A percentile compares a stretch with the other conserved stretches of the same genome.
phyloP scores from a whole-genome alignment of 768 basidiomycete species.

The Suillus subaureus region DNA sequence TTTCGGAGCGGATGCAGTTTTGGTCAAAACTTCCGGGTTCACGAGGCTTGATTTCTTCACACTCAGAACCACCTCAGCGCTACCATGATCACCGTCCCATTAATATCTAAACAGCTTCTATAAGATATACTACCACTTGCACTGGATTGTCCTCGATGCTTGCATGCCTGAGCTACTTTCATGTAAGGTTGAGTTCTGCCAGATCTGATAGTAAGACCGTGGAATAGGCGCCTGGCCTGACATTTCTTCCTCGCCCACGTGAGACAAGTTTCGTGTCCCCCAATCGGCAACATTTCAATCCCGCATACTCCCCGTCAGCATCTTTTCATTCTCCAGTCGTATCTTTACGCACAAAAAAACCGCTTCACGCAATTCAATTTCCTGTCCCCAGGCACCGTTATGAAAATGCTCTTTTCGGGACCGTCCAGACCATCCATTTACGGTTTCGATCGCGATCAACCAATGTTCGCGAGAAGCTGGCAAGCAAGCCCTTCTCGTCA shows the following conservation, averaged over 20 bases:
- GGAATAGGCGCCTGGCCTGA: slow-evolving; percentile 13
- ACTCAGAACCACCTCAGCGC: slow-evolving; percentile 4
- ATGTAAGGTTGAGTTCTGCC: slow-evolving; percentile 20
- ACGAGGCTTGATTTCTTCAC: not conserved
- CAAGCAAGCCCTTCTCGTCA: slow-evolving; percentile 22
- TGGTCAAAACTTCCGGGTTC: not conserved
- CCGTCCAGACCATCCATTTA: slow-evolving; percentile 32
- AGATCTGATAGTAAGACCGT: slow-evolving; percentile 4
- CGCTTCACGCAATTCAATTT: slow-evolving; percentile 17
- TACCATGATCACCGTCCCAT: not conserved
- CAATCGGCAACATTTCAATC: not conserved
- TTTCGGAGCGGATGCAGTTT: slow-evolving; percentile 9
- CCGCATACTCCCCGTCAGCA: not conserved
- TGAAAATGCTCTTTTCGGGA: slow-evolving; percentile 31
- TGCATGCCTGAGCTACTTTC: slow-evolving; percentile 2
- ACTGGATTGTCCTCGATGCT: slow-evolving; percentile 8
- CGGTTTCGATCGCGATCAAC: slow-evolving; percentile 27
- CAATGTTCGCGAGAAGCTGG: slow-evolving; percentile 3
- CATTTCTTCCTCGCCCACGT: slow-evolving; percentile 28
- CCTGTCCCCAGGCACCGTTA: slow-evolving; percentile 28
- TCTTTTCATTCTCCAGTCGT: slow-evolving; percentile 9
- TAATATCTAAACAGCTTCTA: not conserved
- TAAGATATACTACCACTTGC: not conserved
- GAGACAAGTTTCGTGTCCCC: slow-evolving; percentile 13
- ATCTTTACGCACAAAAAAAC: slow-evolving; percentile 15